Percentiles rank a stretch among this genome's conserved stretches.
These are phyloP conservation scores for Parastagonospora avenae DNA, from an alignment of 2,329 filamentous ascomycete genomes.

Conservation along the genomic window DNA sequence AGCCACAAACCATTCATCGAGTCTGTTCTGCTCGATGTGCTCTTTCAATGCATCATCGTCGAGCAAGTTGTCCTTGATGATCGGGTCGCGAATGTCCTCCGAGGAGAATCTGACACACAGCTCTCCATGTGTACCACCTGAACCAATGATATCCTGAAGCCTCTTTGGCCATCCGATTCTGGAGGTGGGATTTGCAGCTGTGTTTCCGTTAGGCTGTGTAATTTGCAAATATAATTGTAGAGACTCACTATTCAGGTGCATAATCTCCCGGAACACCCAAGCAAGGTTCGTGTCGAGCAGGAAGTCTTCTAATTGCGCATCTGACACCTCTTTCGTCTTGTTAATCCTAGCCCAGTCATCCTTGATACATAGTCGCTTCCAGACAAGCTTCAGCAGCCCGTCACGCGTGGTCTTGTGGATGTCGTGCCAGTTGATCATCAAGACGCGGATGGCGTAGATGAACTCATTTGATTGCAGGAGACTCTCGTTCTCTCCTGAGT, in stretches of 20 bases:
- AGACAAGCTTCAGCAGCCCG: conserved; percentile 68
- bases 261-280: conserved; percentile 67
- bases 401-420: conserved; percentile 52
- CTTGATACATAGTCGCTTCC: conserved; percentile 82
- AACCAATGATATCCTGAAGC: conserved; percentile 42
- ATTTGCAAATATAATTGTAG: not conserved
- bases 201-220: conserved; percentile 7
- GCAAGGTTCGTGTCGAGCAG: conserved; percentile 69
- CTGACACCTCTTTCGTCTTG: conserved; percentile 74
- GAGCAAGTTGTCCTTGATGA: conserved; percentile 72
- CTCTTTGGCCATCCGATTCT: conserved; percentile 26
- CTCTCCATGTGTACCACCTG: conserved; percentile 61
- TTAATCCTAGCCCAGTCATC: conserved; percentile 86
- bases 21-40: conserved; percentile 69
- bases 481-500: conserved; percentile 54
- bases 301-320: conserved; percentile 67
- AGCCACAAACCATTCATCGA: conserved; percentile 70
- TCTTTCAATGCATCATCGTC: conserved; percentile 72
- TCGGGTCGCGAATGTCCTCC: conserved; percentile 67
- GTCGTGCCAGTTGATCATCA: conserved; percentile 60
- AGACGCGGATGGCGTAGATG: conserved; percentile 69
- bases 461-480: conserved; percentile 65
- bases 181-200: conserved; percentile 18
- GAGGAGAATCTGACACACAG: conserved; percentile 59
- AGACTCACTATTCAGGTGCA: conserved; percentile 64